Base-by-base conservation (phyloP, 768 basidiomycete genomes). In the Amanita molliuscula region DNA sequence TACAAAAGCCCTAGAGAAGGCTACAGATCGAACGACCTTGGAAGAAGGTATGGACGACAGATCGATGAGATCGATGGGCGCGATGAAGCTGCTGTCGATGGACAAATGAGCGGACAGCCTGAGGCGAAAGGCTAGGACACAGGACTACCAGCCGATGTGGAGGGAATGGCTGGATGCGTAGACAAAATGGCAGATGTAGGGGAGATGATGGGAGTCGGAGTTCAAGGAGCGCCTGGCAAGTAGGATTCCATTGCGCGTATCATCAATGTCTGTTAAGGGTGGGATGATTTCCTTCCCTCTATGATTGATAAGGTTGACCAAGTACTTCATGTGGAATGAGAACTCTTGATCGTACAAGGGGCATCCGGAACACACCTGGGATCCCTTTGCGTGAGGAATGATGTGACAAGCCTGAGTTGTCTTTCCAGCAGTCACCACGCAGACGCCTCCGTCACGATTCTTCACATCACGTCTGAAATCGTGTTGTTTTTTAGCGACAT, bases 191-290 rank as follows among this genome's bases (percentile, higher is more conserved):
- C n/a, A n/a, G n/a, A n/a, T n/a, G n/a, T n/a, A n/a, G n/a, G n/a
- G n/a, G n/a, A n/a, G n/a, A n/a, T n/a, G n/a, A n/a, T n/a, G n/a
- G n/a, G n/a, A n/a, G n/a, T n/a, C n/a, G n/a, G n/a, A n/a, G n/a
- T n/a, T n/a, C n/a, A n/a, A n/a, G n/a, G n/a, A n/a, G n/a, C n/a
- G n/a, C n/a, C n/a, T n/a, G n/a, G n/a, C n/a, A n/a, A n/a, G n/a
- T n/a, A n/a, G n/a, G n/a, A n/a, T n/a, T n/a, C 57, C 55, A 33
- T 58, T 58, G 41, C 55, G 53, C 35, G 45, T 49, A 54, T 58
- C 55, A 20, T 58, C 56, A 47, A 58, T 58, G 50, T 41, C 42
- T 4, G 52, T 28, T 35, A 56, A 54, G 52, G 54, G 56, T 51
- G 56, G 56, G 35, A 55, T 50, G 20, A 58, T 23, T 29, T 44